phyloP scores from a whole-genome alignment of 2,329 filamentous ascomycete species.

The Niveomyces coronatus region DNA sequence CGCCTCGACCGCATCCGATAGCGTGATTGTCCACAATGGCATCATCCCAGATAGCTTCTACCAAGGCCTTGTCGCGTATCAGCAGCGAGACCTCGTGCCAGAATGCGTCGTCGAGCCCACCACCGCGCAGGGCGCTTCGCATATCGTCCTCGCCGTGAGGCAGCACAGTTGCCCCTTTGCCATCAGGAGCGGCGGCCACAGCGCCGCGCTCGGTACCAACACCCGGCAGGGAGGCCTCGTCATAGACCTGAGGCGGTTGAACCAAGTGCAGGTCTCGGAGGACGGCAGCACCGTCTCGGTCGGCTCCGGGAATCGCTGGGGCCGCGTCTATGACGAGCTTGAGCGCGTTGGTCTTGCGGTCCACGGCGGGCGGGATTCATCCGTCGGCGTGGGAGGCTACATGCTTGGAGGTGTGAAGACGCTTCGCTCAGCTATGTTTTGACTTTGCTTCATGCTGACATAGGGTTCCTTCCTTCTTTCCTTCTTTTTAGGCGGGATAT shows the following conservation, averaged over 20 bases:
- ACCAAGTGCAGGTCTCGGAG: not conserved
- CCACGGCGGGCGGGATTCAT: not conserved
- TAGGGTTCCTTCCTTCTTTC: not conserved
- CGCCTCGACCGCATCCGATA: not conserved
- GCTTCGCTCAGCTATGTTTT: no score
- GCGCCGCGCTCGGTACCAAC: not conserved
- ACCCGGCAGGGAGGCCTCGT: not conserved
- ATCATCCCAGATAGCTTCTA: not conserved
- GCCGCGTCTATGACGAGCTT: not conserved
- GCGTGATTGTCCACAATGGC: not conserved
- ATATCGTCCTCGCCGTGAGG: not conserved
- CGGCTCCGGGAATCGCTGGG: not conserved
- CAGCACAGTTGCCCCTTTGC: not conserved
- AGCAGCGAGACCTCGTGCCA: not conserved
- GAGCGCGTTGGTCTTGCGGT: not conserved
- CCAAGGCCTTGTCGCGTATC: not conserved
- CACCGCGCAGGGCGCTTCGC: not conserved
- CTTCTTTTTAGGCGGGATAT: slow-evolving; percentile 25
- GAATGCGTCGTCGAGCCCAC: not conserved
- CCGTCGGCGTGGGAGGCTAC: slow-evolving; percentile 5
- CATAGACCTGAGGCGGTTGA: not conserved
- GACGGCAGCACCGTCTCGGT: not conserved
- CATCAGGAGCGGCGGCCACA: slow-evolving; percentile 3
- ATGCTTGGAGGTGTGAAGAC: slow-evolving; percentile 1
- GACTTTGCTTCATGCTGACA: not conserved